Evolutionary conservation across 768 basidiomycete genomes (phyloP).

Genomic region (Boletus fagicola): DNA sequence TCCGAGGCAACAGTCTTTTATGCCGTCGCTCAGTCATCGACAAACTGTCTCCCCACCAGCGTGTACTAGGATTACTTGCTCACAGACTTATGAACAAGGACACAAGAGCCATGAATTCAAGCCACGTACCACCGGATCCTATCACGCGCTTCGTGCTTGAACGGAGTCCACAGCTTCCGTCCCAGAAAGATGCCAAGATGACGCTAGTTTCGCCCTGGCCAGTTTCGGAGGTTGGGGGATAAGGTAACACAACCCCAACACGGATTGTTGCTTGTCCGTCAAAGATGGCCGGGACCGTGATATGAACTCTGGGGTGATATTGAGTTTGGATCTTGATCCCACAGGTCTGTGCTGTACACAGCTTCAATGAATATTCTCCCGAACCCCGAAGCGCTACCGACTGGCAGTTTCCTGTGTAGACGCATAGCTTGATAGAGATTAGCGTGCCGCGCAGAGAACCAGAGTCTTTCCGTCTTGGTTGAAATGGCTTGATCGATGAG

Average conservation of each 20-base stretch:
- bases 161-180: conserved; percentile 33
- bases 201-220: conserved; percentile 33
- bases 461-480: conserved; percentile 34
- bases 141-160: conserved; percentile 28
- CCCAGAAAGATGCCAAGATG: conserved; percentile 16
- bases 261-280: conserved; percentile 18
- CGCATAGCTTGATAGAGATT: conserved; percentile 34
- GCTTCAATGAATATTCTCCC: conserved; percentile 2
- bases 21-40: conserved; percentile 16
- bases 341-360: conserved; percentile 32
- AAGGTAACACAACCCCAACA: conserved; percentile 26
- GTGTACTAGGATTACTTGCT: conserved; percentile 17
- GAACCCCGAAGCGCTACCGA: conserved; percentile 25
- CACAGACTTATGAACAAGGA: background rate
- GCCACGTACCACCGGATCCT: conserved; percentile 20
- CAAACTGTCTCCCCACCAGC: conserved; percentile 24
- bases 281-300: conserved; percentile 10
- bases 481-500: conserved; percentile 34
- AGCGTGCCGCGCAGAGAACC: conserved; percentile 38
- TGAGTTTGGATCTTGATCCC: conserved; percentile 28
- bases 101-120: background rate
- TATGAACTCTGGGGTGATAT: conserved; percentile 17
- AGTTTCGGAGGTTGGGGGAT: conserved; percentile 39
- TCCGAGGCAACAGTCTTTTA: conserved; percentile 21
- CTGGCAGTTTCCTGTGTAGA: background rate